Evolutionary conservation across 2,329 filamentous ascomycete species (phyloP).

Genomic region (Onygenales sp.): DNA sequence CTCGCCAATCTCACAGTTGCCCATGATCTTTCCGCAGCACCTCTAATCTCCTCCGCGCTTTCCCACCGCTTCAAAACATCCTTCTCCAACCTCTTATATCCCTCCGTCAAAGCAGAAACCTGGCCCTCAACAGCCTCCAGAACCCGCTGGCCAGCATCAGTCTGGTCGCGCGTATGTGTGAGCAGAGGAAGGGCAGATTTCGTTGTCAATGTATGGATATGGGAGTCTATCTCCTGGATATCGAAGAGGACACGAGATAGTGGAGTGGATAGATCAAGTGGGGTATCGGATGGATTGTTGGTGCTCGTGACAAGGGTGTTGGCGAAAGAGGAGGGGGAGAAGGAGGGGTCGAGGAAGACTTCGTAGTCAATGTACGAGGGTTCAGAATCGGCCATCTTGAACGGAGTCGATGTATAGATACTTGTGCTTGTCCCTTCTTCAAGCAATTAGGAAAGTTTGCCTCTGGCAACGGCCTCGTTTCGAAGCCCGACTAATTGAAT

Average conservation of each 20-base stretch:
- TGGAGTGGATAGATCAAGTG: slow-evolving; percentile 87
- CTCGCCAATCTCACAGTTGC: slow-evolving; percentile 69
- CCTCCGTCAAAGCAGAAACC: slow-evolving; percentile 68
- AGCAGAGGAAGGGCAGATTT: slow-evolving; percentile 74
- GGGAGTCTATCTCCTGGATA: slow-evolving; percentile 91
- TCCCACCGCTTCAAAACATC: slow-evolving; percentile 81
- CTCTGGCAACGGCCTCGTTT: neutral
- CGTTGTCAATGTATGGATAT: slow-evolving; percentile 83
- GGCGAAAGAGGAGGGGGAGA: slow-evolving; percentile 73
- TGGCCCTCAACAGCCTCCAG: slow-evolving; percentile 70
- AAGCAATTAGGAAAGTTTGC: neutral
- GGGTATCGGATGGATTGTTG: slow-evolving; percentile 83
- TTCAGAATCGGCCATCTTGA: slow-evolving; percentile 28
- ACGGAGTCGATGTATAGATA: neutral
- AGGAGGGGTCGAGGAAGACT: slow-evolving; percentile 72
- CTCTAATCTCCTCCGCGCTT: slow-evolving; percentile 70
- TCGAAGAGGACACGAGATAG: slow-evolving; percentile 92
- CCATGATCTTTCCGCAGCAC: slow-evolving; percentile 69
- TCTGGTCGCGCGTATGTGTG: slow-evolving; percentile 65
- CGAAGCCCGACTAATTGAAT: neutral
- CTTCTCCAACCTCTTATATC: slow-evolving; percentile 74
- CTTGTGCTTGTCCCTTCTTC: neutral
- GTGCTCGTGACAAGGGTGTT: slow-evolving; percentile 81
- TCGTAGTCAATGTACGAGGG: slow-evolving; percentile 94
- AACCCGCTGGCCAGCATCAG: slow-evolving; percentile 61